phyloP scores from a whole-genome alignment of 1,284 basidiomycete species.

The Malassezia vespertilionis region DNA sequence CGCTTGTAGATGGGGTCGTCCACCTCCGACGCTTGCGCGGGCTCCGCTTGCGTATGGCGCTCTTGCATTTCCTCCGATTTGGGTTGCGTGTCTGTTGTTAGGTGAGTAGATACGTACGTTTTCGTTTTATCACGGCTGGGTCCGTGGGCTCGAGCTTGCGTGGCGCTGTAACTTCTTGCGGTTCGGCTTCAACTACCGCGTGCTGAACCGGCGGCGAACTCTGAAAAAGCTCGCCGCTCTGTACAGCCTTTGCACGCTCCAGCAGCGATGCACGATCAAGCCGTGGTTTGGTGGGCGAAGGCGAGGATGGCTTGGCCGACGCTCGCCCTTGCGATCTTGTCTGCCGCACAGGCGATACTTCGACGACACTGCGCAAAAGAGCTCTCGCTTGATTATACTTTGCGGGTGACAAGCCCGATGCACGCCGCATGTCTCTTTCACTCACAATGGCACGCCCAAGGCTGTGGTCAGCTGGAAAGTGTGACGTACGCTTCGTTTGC shows the following conservation, averaged over 20 bases:
- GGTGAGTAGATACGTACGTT: neutral
- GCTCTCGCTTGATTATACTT: conserved; percentile 1
- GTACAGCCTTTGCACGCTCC: conserved; percentile 4
- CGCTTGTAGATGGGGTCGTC: too few species aligned
- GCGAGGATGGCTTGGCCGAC: too few species aligned
- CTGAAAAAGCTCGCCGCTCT: conserved; percentile 5
- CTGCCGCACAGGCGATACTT: too few species aligned
- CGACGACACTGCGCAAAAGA: neutral
- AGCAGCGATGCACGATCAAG: neutral
- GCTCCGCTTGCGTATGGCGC: neutral
- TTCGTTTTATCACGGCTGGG: neutral
- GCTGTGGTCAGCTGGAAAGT: neutral
- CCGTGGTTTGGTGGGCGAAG: neutral
- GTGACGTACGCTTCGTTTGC: conserved; percentile 14
- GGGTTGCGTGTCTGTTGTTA: neutral
- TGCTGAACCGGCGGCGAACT: neutral
- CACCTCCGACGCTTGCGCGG: neutral
- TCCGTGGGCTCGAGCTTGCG: neutral
- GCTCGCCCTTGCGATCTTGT: too few species aligned
- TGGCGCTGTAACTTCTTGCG: neutral
- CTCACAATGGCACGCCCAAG: neutral
- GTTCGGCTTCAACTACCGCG: neutral
- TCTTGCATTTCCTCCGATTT: neutral
- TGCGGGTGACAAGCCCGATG: conserved; percentile 11
- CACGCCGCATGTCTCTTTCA: neutral